Evolutionary conservation across 805 yeast genomes (phyloP).

Genomic region (Ogataea haglerorum): DNA sequence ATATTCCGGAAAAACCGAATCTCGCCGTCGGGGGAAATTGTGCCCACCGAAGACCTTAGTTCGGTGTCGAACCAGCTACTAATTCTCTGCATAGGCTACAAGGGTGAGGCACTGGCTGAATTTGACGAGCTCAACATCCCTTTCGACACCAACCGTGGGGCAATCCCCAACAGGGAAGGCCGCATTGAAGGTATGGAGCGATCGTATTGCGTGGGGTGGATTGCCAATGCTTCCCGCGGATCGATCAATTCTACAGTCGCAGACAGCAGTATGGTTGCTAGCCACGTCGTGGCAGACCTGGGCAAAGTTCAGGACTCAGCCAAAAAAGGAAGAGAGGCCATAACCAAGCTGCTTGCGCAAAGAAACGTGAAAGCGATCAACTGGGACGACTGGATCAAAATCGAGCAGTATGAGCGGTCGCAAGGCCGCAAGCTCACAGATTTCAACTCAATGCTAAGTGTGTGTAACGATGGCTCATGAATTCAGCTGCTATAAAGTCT

Average conservation of each 20-base stretch:
- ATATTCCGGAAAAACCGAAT: slow-evolving; percentile 48
- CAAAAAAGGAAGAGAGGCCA: slow-evolving; percentile 33
- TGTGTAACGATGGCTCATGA: slow-evolving; percentile 11
- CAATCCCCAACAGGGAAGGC: slow-evolving; percentile 46
- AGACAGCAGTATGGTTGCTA: slow-evolving; percentile 76
- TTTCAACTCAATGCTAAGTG: slow-evolving; percentile 46
- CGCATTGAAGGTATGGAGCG: slow-evolving; percentile 42
- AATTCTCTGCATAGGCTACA: slow-evolving; percentile 80
- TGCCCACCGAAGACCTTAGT: slow-evolving; percentile 35
- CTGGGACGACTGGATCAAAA: slow-evolving; percentile 67
- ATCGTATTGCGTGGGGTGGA: slow-evolving; percentile 88
- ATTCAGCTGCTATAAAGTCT: slow-evolving; percentile 13
- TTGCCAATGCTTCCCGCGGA: slow-evolving; percentile 80
- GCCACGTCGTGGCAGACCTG: slow-evolving; percentile 53
- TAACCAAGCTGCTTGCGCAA: slow-evolving; percentile 22
- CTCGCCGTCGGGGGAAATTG: slow-evolving; percentile 32
- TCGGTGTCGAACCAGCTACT: slow-evolving; percentile 56
- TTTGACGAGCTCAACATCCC: slow-evolving; percentile 47
- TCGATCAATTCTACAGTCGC: slow-evolving; percentile 89
- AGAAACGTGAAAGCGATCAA: slow-evolving; percentile 32
- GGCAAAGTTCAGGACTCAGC: slow-evolving; percentile 8
- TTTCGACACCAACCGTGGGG: slow-evolving; percentile 44
- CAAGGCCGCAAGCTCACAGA: slow-evolving; percentile 58
- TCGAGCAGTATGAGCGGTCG: slow-evolving; percentile 54
- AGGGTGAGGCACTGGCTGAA: slow-evolving; percentile 61